Percentiles rank a stretch among this genome's conserved stretches.
phyloP scores from a whole-genome alignment of 2,329 filamentous ascomycete species.

The Paradendryphiella salina region DNA sequence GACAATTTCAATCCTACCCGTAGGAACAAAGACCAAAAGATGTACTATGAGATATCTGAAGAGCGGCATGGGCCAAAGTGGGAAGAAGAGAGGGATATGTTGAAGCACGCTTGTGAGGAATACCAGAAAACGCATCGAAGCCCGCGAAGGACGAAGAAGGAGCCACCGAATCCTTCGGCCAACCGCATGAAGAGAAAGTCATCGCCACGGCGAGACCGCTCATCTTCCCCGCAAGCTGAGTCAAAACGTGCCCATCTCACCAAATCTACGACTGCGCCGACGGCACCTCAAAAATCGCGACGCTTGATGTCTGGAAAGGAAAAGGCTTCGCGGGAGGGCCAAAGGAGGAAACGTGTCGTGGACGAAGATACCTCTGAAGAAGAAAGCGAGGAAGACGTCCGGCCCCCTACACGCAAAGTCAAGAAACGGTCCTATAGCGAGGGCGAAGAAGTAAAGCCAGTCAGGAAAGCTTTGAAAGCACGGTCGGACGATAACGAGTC shows the following conservation, averaged over 20 bases:
- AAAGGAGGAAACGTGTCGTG: conserved; percentile 39
- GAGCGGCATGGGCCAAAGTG: conserved; percentile 83
- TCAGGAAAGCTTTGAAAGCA: conserved; percentile 39
- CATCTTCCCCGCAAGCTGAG: conserved; percentile 39
- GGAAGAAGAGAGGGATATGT: conserved; percentile 80
- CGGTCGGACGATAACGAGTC: conserved; percentile 39
- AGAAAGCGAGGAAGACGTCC: conserved; percentile 46
- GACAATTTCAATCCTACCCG: conserved; percentile 81
- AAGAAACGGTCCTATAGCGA: conserved; percentile 44
- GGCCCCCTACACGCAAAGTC: conserved; percentile 39
- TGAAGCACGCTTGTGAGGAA: conserved; percentile 75
- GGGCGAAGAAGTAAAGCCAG: conserved; percentile 40
- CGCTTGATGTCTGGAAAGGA: conserved; percentile 45
- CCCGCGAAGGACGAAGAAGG: conserved; percentile 42
- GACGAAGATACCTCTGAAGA: conserved; percentile 43
- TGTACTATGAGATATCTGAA: conserved; percentile 85
- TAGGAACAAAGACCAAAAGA: conserved; percentile 70
- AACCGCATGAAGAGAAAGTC: conserved; percentile 40
- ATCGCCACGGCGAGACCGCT: conserved; percentile 41
- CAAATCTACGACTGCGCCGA: conserved; percentile 25
- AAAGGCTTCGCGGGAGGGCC: conserved; percentile 41
- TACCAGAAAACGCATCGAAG: conserved; percentile 44
- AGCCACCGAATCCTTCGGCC: conserved; percentile 31
- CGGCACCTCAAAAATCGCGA: conserved; percentile 39
- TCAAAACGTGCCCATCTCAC: conserved; percentile 30